phyloP scores from a whole-genome alignment of 345 rosid species.

The Gossypium anomalum region DNA sequence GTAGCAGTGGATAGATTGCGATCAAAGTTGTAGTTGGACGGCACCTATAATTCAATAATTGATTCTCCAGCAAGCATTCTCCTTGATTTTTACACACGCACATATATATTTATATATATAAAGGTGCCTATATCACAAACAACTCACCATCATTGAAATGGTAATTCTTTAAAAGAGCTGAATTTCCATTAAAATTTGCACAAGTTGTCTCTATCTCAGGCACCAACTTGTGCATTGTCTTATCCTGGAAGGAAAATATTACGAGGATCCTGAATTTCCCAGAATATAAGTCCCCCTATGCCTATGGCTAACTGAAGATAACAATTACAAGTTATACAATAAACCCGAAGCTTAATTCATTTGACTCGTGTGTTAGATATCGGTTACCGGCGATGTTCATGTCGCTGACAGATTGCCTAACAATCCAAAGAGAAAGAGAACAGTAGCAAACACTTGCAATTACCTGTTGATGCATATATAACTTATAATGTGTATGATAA shows the following conservation, averaged over 20 bases:
- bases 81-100: too few relatives aligned
- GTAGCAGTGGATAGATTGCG: neutral
- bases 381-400: neutral
- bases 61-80: too few relatives aligned
- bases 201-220: neutral
- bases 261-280: neutral
- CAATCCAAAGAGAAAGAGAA: neutral
- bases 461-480: constrained; percentile 26
- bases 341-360: too few relatives aligned
- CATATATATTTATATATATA: too few relatives aligned
- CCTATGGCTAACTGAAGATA: neutral
- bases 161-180: neutral
- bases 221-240: neutral
- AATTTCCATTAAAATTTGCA: neutral
- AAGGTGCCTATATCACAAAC: neutral
- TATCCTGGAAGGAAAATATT: neutral
- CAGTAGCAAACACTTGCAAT: constrained; percentile 12
- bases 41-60: too few relatives aligned
- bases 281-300: neutral
- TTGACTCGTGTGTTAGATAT: neutral
- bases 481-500: constrained; percentile 8
- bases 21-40: neutral
- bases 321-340: neutral
- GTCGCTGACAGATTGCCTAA: neutral
- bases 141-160: neutral